Evolutionary conservation across 345 rosid species (phyloP), one percentile per base, ranked within the genome.

Genomic region (Rubroshorea leprosula): DNA sequence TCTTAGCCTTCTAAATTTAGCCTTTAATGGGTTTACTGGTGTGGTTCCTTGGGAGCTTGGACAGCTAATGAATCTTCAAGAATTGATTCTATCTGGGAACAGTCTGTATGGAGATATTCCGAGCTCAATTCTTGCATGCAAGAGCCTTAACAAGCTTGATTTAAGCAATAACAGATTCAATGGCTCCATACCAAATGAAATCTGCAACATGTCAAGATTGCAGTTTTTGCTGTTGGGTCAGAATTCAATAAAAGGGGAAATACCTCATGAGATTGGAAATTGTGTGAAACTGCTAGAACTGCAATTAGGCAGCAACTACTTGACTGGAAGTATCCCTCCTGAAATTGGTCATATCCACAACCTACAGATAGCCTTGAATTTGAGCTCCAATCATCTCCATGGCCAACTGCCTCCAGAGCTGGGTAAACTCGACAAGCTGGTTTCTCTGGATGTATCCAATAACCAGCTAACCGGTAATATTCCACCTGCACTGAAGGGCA

Each of bases 141-240:
- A 78, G 81, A 93, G 83, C 73, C 96, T 93, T 39, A 93, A 86
- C 84, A 87, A 90, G 71, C 81, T 89, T 52, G 95, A 93, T 71
- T 48, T 93, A 50, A 80, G 86, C 66, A 73, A 76, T 69, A 93
- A 93, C 72, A 72, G 72, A 51, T 77, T 93, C 68, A 89, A 84
- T 5, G 97, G 97, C 35, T 80, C 97, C 6, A 73, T 93, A 41
- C 99, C 90, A 0, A 72, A 53, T 63, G 84, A 79, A 24, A 68
- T 87, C 66, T 80, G 82, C 65, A 77, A 80, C 69, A 64, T 74
- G 67, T 72, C 84, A 1, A 81, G 84, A 68, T 74, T 93, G 73
- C 88, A 83, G 62, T 81, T 77, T 64, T 74, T 93, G 57, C 71
- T 78, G 0, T 73, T 92, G 65, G 91, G 68, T 64, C 81, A 85